Base-by-base conservation (phyloP, 305 asterid species). In the Nicotiana rustica region DNA sequence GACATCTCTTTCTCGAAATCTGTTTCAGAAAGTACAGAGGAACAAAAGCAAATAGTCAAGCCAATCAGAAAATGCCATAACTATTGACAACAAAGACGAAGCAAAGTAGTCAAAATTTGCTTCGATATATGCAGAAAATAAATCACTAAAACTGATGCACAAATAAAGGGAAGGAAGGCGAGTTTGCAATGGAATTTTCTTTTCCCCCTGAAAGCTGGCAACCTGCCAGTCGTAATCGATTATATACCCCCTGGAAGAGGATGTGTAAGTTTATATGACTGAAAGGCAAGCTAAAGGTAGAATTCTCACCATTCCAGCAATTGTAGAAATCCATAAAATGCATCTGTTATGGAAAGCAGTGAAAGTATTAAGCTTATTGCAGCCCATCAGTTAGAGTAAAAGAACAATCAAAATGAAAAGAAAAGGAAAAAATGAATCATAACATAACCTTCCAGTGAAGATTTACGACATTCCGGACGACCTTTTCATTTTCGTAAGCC, bases 231-330 rank as follows among this genome's bases (percentile, higher is more conserved):
- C 41, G 31, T 47, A 73, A 73, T 49, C 4, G 41, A 49, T 73
- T 25, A 73, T 12, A 3, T 47, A 19, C 4, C 25, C 44, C 18
- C 64, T 12, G 19, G 14, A 0, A 71, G 7, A 71, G 12, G 78
- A 3, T 44, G 38, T 44, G 0, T 47, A 21, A 36, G 3, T 13
- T 38, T 49, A 41, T 47, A 77, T 59, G 67, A 82, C 65, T 17
- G 17, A 68, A 44, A 60, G 25, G 10, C 25, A 78, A 36, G 44
- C 13, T 25, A 14, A 4, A 85, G 60, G 31, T 6, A 60, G 9
- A 71, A 64, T 56, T 61, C 92, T 90, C 81, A 96, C 99, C 99
- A 81, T 96, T 94, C 99, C 99, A 94, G 89, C 98, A 91, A 87
- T 94, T 89, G 91, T 89, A 94, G 92, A 96, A 96, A 86, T 80